Percentiles rank a stretch among this genome's conserved stretches.
Conservation (phyloP, 805 yeast species). For the Peterozyma xylosa region DNA sequence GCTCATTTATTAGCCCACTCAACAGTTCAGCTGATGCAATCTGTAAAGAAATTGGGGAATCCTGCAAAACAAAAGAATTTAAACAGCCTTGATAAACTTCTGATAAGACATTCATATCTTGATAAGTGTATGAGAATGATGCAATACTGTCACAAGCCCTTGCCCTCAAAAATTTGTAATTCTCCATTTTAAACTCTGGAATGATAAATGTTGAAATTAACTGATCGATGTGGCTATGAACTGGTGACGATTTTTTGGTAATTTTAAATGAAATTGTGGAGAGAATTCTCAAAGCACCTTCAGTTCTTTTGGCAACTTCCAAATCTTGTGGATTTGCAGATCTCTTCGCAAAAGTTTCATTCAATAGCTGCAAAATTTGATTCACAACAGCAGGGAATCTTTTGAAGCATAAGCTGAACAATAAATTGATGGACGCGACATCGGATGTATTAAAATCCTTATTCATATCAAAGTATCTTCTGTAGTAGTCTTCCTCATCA, state of each 20-base stretch:
- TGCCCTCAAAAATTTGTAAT: constrained; percentile 62
- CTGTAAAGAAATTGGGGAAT: constrained; percentile 37
- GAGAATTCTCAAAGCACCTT: constrained; percentile 70
- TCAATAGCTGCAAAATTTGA: constrained; percentile 46
- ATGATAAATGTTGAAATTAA: constrained; percentile 53
- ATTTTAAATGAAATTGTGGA: constrained; percentile 58
- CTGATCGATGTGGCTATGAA: constrained; percentile 50
- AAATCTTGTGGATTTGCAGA: constrained; percentile 22
- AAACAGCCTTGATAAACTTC: constrained; percentile 28
- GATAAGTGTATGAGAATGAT: constrained; percentile 14
- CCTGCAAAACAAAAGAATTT: constrained; percentile 24
- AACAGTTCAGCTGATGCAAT: constrained; percentile 47
- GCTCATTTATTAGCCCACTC: constrained; percentile 31
- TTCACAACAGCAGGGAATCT: constrained; percentile 35
- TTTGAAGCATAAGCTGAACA: constrained; percentile 28
- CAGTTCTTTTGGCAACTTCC: constrained; percentile 48
- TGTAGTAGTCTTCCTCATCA: constrained; percentile 86
- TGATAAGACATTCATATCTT: constrained; percentile 20
- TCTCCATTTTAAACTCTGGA: constrained; percentile 48
- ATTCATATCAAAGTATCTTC: constrained; percentile 54
- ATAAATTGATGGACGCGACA: constrained; percentile 40
- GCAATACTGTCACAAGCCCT: constrained; percentile 56
- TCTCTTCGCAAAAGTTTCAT: constrained; percentile 30
- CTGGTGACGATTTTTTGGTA: constrained; percentile 43
- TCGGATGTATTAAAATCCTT: constrained; percentile 41